Percentiles rank a stretch among this genome's conserved stretches.
Evolutionary conservation across 2,329 filamentous ascomycete species (phyloP).

Genomic region (Aspergillus ruber): DNA sequence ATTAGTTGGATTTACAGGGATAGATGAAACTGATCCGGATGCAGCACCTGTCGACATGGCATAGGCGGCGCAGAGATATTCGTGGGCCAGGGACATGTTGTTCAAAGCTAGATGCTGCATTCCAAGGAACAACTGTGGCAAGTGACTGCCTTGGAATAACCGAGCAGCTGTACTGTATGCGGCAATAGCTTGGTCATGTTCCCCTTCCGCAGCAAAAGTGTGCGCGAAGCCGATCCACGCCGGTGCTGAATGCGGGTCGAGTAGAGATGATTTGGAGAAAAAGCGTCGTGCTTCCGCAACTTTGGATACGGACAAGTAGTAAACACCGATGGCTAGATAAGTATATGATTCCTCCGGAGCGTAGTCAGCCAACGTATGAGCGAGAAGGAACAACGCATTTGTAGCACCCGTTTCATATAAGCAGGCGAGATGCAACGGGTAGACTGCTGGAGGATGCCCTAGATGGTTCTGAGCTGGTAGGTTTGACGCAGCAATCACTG

Average conservation of each 20-base stretch:
- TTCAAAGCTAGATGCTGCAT: constrained; percentile 98
- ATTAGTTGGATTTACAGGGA: constrained; percentile 16
- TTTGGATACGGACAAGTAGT: constrained; percentile 83
- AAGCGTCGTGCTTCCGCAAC: constrained; percentile 91
- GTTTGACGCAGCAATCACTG: constrained; percentile 16
- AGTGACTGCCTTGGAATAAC: constrained; percentile 91
- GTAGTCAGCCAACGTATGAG: constrained; percentile 85
- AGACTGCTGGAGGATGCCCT: constrained; percentile 51
- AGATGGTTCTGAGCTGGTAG: constrained; percentile 30
- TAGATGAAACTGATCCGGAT: constrained; percentile 20
- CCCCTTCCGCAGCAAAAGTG: constrained; percentile 93
- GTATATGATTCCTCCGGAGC: constrained; percentile 86
- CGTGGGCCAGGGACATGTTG: constrained; percentile 87
- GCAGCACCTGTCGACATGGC: constrained; percentile 44
- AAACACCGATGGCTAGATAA: constrained; percentile 90
- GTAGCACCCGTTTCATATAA: constrained; percentile 81
- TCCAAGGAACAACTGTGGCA: constrained; percentile 90
- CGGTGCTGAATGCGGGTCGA: constrained; percentile 94
- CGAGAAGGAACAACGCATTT: constrained; percentile 82
- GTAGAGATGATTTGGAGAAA: constrained; percentile 95
- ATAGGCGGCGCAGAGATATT: constrained; percentile 89
- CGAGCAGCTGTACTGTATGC: constrained; percentile 93
- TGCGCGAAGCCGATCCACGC: constrained; percentile 99
- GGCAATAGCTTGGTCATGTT: constrained; percentile 96
- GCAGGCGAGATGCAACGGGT: constrained; percentile 86